Evolutionary conservation across 1,139 yeast species (phyloP).

Genomic region (Suhomyces chickasaworum): DNA sequence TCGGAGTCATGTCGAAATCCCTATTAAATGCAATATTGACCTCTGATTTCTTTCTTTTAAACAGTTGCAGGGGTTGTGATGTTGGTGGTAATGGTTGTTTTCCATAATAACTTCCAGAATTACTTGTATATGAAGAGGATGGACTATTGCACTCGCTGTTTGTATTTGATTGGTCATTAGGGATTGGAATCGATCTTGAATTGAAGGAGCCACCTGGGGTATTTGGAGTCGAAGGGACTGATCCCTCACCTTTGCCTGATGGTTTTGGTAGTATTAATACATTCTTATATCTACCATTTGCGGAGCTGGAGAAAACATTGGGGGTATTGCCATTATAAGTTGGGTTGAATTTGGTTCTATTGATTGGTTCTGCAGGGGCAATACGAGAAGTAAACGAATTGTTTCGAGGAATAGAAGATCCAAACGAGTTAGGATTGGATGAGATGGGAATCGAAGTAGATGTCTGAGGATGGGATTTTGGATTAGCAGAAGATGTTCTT

Average conservation of each 20-base stretch:
- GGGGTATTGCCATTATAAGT: constrained; percentile 16
- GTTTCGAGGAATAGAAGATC: constrained; percentile 11
- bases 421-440: constrained; percentile 1
- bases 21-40: constrained; percentile 23
- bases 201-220: constrained; percentile 15
- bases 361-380: constrained; percentile 11
- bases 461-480: constrained; percentile 7
- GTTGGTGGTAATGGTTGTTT: constrained; percentile 6
- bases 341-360: constrained; percentile 17
- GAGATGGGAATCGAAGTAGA: constrained; percentile 9
- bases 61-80: constrained; percentile 26
- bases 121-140: constrained; percentile 26
- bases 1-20: constrained; percentile 16
- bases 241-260: constrained; percentile 12
- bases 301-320: constrained; percentile 10
- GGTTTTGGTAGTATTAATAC: constrained; percentile 51
- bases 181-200: constrained; percentile 33
- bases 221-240: constrained; percentile 17
- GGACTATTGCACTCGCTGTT: constrained; percentile 20
- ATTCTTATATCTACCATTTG: constrained; percentile 34
- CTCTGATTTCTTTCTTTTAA: constrained; percentile 49
- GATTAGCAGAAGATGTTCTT: constrained; percentile 21
- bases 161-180: constrained; percentile 15
- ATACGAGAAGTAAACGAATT: constrained; percentile 12
- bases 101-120: constrained; percentile 17